Base-by-base conservation (phyloP, 148 eudicot genomes). In the Chenopodium formosanum region DNA sequence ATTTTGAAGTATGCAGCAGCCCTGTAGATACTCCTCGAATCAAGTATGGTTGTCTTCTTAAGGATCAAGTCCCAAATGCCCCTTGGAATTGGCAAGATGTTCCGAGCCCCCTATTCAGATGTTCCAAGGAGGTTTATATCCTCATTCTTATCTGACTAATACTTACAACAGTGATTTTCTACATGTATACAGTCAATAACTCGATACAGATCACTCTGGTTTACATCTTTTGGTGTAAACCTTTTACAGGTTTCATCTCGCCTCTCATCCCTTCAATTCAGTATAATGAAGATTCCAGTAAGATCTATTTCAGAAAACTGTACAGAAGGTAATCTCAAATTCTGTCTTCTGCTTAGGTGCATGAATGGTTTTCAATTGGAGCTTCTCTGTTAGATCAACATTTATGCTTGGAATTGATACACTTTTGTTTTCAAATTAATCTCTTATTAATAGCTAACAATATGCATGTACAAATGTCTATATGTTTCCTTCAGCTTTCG, bases 81-180 rank as follows among this genome's bases (percentile, higher is more conserved):
- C 50, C 87, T 60, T 93, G 97, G 94, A 88, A 84, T 83, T 95
- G 98, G 97, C 77, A 85, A 79, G 89, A 91, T 82, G 86, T 95
- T 70, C 75, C 88, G 72, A 89, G 91, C 88, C 92, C 97, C 79
- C 85, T 88, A 72, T 86, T 85, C 74, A 88, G 80, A 86, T 87
- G 91, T 83, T 87, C 93, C 7, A 87, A 91, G 58, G 88, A 95
- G 93, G 97, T 91, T 31, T 47, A 10, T 63, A 68, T 32, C 82
- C 32, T 37, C 76, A 46, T 32, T 60, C 50, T 19, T 52, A 74
- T 58, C 27, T 70, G 47, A 19, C 37, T 25, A 46, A 13, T 71
- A 19, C 68, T 27, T 68, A 37, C 23, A 31, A 17, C 66, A 53
- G 66, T 31, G 64, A 76, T 22, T 76, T 7, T 47, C 53, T 4